Base-by-base conservation (phyloP, 164 flowering plant genomes). In the Berberis thunbergii region DNA sequence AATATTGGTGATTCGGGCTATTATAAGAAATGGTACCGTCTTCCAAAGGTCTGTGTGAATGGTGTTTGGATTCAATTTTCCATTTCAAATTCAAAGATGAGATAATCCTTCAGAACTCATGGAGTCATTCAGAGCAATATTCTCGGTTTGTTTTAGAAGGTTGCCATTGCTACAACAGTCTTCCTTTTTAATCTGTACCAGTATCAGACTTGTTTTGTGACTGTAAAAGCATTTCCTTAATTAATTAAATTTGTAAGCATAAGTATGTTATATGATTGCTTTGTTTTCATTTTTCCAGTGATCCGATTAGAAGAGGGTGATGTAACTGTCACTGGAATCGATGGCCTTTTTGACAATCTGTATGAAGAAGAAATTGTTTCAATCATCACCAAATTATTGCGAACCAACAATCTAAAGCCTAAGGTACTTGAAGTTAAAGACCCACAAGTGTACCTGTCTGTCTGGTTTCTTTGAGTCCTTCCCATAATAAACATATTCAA, bases 281-380 rank as follows among this genome's bases (percentile, higher is more conserved):
- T 62, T 52, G 9, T n/a, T 8, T 6, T 41, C 58, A 43, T 67
- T 64, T 49, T 76, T 77, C 61, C 86, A 92, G 96, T 63, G 7
- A 9, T 84, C 84, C 69, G 56, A 67, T 57, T 92, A 74, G 85
- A 81, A 7, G 89, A 84, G 75, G 91, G 84, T 41, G 95, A 92
- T 68, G 79, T 83, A 41, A 74, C 87, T 13, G 62, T 92, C n/a
- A 67, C 83, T 39, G 96, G 86, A 63, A 87, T 93, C 1, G 88
- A 89, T 84, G 96, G 96, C 61, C 88, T 89, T 58, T 85, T 89
- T 65, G 96, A 92, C 80, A 89, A 92, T 68, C 64, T 89, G 41
- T 89, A 83, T 62, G 87, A 84, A 40, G 77, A 81, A 76, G 96
- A 87, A 69, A 83, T 89, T 59, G 78, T 76, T 57, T 73, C 76